These are phyloP conservation scores for Calendula officinalis DNA, from an alignment of 129 eudicot species.

Conservation along the genomic window DNA sequence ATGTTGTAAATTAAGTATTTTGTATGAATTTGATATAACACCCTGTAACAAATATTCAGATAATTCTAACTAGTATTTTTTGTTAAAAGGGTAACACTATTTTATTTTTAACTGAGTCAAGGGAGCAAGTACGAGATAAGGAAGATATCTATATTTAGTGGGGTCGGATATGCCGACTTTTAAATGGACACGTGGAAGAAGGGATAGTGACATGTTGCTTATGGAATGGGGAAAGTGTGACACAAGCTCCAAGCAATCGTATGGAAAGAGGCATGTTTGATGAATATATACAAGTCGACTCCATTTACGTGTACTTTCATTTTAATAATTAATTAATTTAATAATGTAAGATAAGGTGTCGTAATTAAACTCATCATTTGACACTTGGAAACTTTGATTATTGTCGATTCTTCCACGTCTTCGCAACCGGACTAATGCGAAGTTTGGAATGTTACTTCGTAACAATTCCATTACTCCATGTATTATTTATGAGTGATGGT, in stretches of 20 bases:
- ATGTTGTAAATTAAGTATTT: too few relatives aligned
- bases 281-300: slow-evolving; percentile 8
- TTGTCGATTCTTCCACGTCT: slow-evolving; percentile 1
- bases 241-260: slow-evolving; percentile 25
- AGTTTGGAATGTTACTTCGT: neutral
- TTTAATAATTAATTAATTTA: neutral
- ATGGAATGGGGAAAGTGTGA: slow-evolving; percentile 18
- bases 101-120: neutral
- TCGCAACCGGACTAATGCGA: neutral
- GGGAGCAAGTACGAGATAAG: neutral
- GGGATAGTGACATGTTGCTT: slow-evolving; percentile 35
- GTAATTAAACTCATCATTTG: slow-evolving; percentile 16
- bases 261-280: slow-evolving; percentile 4
- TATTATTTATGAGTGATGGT: too few relatives aligned
- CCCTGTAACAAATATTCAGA: too few relatives aligned
- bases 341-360: slow-evolving; percentile 13
- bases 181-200: slow-evolving; percentile 16
- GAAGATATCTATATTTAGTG: neutral
- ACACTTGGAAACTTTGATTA: slow-evolving; percentile 20
- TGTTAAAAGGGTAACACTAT: too few relatives aligned
- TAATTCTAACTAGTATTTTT: too few relatives aligned
- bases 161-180: slow-evolving; percentile 28
- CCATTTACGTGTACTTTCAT: slow-evolving; percentile 1
- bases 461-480: neutral
- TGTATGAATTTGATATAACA: too few relatives aligned